phyloP scores from a whole-genome alignment of 352 stramenopile species.

The Thalassiosira hispida region DNA sequence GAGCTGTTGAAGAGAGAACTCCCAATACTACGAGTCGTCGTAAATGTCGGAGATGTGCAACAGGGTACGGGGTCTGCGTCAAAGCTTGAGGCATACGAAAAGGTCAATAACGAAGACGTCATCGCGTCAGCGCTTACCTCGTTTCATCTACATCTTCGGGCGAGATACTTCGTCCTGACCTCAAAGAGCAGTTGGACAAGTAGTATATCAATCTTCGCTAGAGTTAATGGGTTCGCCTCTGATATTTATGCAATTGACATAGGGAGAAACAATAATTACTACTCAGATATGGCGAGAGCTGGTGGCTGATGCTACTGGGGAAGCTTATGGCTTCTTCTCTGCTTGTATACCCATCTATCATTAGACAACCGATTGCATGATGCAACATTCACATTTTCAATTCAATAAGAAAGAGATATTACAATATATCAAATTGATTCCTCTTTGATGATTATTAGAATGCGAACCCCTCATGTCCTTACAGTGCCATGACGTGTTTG shows the following conservation, averaged over 20 bases:
- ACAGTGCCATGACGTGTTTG: too few species aligned
- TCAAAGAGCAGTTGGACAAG: conserved; percentile 47
- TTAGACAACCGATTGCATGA: too few species aligned
- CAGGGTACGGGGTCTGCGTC: conserved; percentile 56
- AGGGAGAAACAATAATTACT: conserved; percentile 24
- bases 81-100: conserved; percentile 46
- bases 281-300: conserved; percentile 14
- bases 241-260: conserved; percentile 49
- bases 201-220: conserved; percentile 43
- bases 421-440: too few species aligned
- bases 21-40: conserved; percentile 33
- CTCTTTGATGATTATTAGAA: too few species aligned
- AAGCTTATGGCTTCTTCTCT: too few species aligned
- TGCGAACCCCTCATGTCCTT: too few species aligned
- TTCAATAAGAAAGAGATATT: too few species aligned
- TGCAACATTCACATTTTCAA: too few species aligned
- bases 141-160: conserved; percentile 47
- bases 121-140: conserved; percentile 41
- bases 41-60: conserved; percentile 53
- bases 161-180: conserved; percentile 51
- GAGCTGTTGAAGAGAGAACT: conserved; percentile 38
- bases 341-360: too few species aligned
- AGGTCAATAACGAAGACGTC: conserved; percentile 32
- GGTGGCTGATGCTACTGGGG: too few species aligned
- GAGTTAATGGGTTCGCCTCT: conserved; percentile 41